Evolutionary conservation across 495 filamentous ascomycete genomes (phyloP).

Genomic region (Lasiosphaeria miniovina): DNA sequence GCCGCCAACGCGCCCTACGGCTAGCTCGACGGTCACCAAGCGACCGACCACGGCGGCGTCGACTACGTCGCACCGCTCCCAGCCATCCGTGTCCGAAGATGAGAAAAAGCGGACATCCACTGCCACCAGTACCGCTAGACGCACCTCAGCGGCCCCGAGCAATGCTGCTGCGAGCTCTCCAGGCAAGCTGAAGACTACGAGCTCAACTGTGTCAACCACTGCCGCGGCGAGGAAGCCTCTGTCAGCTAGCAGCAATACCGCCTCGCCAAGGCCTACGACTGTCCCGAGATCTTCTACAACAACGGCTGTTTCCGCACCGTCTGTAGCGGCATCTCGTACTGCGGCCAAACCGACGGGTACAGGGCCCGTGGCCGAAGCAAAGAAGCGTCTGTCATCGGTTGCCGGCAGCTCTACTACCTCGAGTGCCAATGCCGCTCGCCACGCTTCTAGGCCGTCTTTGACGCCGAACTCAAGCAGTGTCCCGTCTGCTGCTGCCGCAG

Average conservation of each 20-base stretch:
- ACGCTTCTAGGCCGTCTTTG: constrained; percentile 39
- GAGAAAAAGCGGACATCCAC: constrained; percentile 39
- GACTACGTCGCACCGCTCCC: constrained; percentile 35
- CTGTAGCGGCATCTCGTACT: constrained; percentile 28
- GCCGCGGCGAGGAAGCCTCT: constrained; percentile 41
- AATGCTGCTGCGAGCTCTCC: constrained; percentile 36
- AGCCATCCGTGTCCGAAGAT: constrained; percentile 46
- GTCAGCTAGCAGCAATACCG: constrained; percentile 26
- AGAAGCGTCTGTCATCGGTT: constrained; percentile 48
- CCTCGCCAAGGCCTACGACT: constrained; percentile 27
- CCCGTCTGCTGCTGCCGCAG: constrained; percentile 30
- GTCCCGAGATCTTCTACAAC: constrained; percentile 28
- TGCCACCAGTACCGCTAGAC: constrained; percentile 37
- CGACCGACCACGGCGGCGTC: constrained; percentile 37
- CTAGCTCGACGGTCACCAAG: constrained; percentile 29
- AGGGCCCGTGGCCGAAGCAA: constrained; percentile 41
- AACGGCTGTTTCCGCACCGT: constrained; percentile 18
- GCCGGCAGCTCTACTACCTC: constrained; percentile 26
- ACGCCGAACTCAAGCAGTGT: constrained; percentile 29
- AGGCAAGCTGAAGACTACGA: constrained; percentile 33
- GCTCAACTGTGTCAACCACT: constrained; percentile 31
- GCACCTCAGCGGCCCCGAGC: constrained; percentile 35
- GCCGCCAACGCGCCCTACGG: constrained; percentile 37
- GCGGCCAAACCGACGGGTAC: constrained; percentile 32
- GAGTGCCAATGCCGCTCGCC: constrained; percentile 24